Evolutionary conservation across 192 early-diverging fungal species (phyloP), one percentile per base, ranked within the genome.

Genomic region (Martensiomyces pterosporus): DNA sequence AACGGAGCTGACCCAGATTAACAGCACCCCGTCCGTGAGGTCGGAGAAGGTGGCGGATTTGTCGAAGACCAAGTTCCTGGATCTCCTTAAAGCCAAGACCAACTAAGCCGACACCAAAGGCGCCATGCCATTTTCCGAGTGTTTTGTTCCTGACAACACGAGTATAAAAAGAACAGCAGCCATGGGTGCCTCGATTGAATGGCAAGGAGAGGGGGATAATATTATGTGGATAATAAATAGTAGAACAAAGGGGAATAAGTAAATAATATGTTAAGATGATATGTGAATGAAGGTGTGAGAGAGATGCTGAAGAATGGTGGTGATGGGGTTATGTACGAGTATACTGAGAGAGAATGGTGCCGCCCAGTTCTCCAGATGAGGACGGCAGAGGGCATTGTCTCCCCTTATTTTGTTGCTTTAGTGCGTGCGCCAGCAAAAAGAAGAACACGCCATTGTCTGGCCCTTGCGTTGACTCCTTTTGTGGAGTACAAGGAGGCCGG

Each of bases 61-160:
- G 63, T 55, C 85, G 19, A 89, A 89, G 57, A 61, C 81, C 41
- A 85, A 75, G 53, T 89, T 89, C 64, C 63, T 89, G 34, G 82
- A 85, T 48, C 65, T 86, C 7, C 74, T 89, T 24, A 89, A 89
- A 62, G 26, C 68, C 26, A 69, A 69, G 46, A 59, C 56, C 12
- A 57, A 39, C 49, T 59, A 14, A 43, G 25, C 4, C n/a, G 41
- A 9, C 9, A 12, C 4, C 12, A 18, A 17, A 13, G 17, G 38
- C n/a, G n/a, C n/a, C n/a, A n/a, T n/a, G n/a, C n/a, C n/a, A n/a
- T n/a, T n/a, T n/a, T n/a, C n/a, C n/a, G n/a, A n/a, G n/a, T n/a
- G n/a, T n/a, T n/a, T n/a, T n/a, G n/a, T n/a, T n/a, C n/a, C n/a
- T n/a, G n/a, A n/a, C n/a, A n/a, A n/a, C n/a, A n/a, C n/a, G n/a